A percentile compares a stretch with the other conserved stretches of the same genome.
Evolutionary conservation across 805 yeast genomes (phyloP).

Genomic region (Maudiozyma barnettii): DNA sequence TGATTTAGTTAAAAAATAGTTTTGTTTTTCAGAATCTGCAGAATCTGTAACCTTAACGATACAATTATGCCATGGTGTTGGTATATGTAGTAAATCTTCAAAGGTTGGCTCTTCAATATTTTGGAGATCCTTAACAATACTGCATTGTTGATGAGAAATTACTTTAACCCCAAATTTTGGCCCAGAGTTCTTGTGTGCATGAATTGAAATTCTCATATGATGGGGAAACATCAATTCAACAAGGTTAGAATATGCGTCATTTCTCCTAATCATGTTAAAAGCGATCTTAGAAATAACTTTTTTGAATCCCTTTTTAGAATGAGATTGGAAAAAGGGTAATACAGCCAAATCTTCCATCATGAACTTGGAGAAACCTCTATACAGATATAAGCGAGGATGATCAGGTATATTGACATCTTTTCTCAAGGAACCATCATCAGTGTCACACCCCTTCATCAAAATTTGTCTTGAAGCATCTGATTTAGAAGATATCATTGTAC

Average conservation of each 20-base stretch:
- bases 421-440: constrained; percentile 55
- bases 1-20: constrained; percentile 30
- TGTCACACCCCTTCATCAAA: constrained; percentile 38
- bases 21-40: constrained; percentile 26
- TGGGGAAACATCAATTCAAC: constrained; percentile 52
- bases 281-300: constrained; percentile 45
- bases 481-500: constrained; percentile 30
- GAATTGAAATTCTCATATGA: constrained; percentile 51
- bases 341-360: constrained; percentile 49
- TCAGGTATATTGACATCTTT: constrained; percentile 47
- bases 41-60: constrained; percentile 26
- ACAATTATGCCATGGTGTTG: constrained; percentile 60
- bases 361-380: constrained; percentile 49
- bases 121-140: constrained; percentile 36
- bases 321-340: constrained; percentile 31
- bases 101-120: constrained; percentile 33
- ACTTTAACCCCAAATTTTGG: constrained; percentile 51
- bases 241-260: constrained; percentile 55
- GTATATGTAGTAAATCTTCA: constrained; percentile 50
- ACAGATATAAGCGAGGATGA: constrained; percentile 45
- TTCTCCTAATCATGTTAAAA: constrained; percentile 55
- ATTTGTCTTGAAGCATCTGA: constrained; percentile 35
- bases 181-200: constrained; percentile 50
- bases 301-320: constrained; percentile 41
- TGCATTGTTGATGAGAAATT: constrained; percentile 36